phyloP scores from a whole-genome alignment of 1,139 yeast species.

The Sugiyamaella xylanicola region DNA sequence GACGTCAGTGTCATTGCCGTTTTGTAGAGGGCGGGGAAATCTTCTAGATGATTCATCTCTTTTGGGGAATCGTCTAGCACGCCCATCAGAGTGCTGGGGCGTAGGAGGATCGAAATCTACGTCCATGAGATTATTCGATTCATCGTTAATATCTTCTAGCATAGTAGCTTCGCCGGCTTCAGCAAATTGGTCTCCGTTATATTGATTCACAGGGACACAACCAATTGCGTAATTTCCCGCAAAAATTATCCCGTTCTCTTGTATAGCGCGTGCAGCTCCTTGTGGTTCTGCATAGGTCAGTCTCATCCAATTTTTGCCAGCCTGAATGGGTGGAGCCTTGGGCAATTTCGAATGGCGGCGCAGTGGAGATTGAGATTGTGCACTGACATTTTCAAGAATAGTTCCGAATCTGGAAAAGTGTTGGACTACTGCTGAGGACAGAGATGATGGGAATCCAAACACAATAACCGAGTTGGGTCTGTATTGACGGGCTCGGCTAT shows the following conservation, averaged over 20 bases:
- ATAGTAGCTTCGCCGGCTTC: slow-evolving; percentile 30
- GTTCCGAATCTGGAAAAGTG: slow-evolving; percentile 82
- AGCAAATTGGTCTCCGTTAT: slow-evolving; percentile 30
- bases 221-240: slow-evolving; percentile 69
- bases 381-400: slow-evolving; percentile 70
- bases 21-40: background rate
- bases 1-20: background rate
- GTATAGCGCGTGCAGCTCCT: slow-evolving; percentile 79
- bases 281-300: slow-evolving; percentile 76
- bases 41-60: background rate
- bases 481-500: background rate
- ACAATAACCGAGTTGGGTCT: slow-evolving; percentile 65
- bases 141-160: slow-evolving; percentile 46
- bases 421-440: slow-evolving; percentile 65
- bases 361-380: slow-evolving; percentile 27
- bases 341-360: slow-evolving; percentile 25
- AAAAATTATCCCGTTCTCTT: slow-evolving; percentile 74
- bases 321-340: slow-evolving; percentile 67
- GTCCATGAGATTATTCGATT: slow-evolving; percentile 34
- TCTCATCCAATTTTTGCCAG: slow-evolving; percentile 89
- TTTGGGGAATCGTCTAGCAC: background rate
- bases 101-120: slow-evolving; percentile 18
- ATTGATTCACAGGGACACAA: slow-evolving; percentile 63
- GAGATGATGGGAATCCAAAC: slow-evolving; percentile 83
- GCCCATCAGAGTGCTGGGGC: background rate